phyloP scores from a whole-genome alignment of 768 basidiomycete species.

The Lyophyllum atratum region DNA sequence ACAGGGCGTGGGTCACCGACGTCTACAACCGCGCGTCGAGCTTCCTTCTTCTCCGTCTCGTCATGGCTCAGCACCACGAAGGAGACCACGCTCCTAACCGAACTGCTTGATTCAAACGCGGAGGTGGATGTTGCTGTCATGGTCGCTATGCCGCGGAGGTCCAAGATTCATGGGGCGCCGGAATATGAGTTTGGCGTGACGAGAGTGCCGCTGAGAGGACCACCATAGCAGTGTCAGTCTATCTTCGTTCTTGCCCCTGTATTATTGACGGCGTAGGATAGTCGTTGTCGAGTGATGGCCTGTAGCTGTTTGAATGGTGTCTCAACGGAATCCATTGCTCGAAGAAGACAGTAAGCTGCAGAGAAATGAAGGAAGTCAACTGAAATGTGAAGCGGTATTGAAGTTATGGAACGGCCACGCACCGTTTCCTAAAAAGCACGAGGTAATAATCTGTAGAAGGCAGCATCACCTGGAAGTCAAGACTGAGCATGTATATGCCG shows the following conservation, averaged over 20 bases:
- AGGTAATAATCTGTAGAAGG: no score
- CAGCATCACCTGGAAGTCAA: no score
- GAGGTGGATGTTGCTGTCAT: conserved; percentile 41
- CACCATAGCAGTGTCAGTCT: neutral
- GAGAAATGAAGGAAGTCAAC: no score
- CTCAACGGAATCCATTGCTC: no score
- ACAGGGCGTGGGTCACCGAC: neutral
- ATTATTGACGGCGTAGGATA: no score
- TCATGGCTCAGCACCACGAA: conserved; percentile 11
- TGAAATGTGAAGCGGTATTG: no score
- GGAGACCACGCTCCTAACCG: neutral
- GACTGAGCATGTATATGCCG: neutral
- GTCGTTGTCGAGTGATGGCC: no score
- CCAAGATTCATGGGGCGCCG: conserved; percentile 15
- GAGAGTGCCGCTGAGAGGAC: conserved; percentile 33
- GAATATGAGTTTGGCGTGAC: conserved; percentile 50
- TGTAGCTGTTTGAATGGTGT: no score
- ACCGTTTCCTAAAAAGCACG: neutral
- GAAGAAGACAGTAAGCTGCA: no score
- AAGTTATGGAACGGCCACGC: neutral
- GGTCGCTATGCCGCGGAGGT: conserved; percentile 46
- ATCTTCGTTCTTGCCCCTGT: neutral
- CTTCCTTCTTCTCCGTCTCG: conserved; percentile 9
- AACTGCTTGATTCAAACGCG: conserved; percentile 17
- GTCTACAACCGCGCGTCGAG: neutral